Percentiles rank a stretch among this genome's conserved stretches.
These are phyloP conservation scores for Ascochyta fabae DNA, from an alignment of 2,329 filamentous ascomycete genomes.

Conservation along the genomic window DNA sequence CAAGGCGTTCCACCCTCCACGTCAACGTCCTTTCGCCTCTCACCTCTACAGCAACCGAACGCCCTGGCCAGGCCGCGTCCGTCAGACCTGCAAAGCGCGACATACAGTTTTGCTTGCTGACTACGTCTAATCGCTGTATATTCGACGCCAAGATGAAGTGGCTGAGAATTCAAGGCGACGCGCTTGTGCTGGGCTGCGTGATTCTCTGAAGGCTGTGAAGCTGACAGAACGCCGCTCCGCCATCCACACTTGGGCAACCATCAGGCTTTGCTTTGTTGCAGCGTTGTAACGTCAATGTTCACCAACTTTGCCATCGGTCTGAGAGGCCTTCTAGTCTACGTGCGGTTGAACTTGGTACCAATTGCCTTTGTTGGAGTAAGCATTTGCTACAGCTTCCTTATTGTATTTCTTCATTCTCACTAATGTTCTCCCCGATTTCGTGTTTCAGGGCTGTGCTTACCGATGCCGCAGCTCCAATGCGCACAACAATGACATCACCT, in stretches of 20 bases:
- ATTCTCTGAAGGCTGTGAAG: background rate
- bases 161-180: background rate
- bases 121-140: too few species aligned
- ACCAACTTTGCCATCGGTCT: background rate
- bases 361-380: background rate
- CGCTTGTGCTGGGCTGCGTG: background rate
- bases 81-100: background rate
- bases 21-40: background rate
- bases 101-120: background rate
- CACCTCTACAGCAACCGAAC: background rate
- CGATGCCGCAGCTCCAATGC: background rate
- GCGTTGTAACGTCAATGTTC: background rate
- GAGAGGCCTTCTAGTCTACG: background rate
- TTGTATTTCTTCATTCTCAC: background rate
- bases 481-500: background rate
- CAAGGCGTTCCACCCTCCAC: background rate
- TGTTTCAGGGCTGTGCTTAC: background rate
- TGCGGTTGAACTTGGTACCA: background rate
- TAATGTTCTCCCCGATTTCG: background rate
- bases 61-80: background rate
- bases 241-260: background rate
- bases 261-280: background rate
- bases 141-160: background rate
- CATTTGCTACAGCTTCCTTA: background rate
- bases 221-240: conserved; percentile 1